Evolutionary conservation across 2,329 filamentous ascomycete genomes (phyloP).

Genomic region (Fusarium concolor): DNA sequence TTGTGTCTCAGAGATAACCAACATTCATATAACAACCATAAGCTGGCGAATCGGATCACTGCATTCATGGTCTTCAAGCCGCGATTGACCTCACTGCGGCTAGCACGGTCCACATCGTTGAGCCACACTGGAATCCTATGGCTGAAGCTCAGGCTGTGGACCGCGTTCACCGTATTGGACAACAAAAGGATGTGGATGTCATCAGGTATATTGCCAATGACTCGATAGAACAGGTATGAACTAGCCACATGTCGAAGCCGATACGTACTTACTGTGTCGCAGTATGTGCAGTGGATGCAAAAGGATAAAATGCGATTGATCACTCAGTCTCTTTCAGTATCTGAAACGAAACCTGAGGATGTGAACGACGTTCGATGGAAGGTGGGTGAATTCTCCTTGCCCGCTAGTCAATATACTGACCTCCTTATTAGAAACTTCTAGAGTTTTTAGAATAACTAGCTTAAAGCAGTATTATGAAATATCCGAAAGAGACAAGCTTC

Average conservation of each 20-base stretch:
- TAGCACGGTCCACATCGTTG: background rate
- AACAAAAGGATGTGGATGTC: background rate
- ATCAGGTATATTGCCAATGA: background rate
- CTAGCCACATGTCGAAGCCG: no score
- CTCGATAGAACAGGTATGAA: background rate
- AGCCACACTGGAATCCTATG: background rate
- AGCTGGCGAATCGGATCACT: background rate
- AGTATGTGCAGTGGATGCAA: background rate
- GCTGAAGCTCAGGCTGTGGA: background rate
- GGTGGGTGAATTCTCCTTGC: background rate
- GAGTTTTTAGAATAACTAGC: background rate
- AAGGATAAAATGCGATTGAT: background rate
- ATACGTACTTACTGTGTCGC: no score
- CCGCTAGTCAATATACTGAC: no score
- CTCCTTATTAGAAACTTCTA: background rate
- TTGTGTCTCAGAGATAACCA: background rate
- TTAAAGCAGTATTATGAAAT: no score
- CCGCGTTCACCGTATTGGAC: background rate
- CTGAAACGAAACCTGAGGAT: background rate
- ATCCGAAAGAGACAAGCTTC: no score
- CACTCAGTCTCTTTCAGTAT: background rate
- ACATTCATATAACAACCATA: background rate
- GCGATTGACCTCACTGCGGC: background rate
- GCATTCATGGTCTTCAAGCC: background rate
- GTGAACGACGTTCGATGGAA: background rate